Evolutionary conservation across 2,329 filamentous ascomycete genomes (phyloP).

Genomic region (Trichoderma pleuroti): DNA sequence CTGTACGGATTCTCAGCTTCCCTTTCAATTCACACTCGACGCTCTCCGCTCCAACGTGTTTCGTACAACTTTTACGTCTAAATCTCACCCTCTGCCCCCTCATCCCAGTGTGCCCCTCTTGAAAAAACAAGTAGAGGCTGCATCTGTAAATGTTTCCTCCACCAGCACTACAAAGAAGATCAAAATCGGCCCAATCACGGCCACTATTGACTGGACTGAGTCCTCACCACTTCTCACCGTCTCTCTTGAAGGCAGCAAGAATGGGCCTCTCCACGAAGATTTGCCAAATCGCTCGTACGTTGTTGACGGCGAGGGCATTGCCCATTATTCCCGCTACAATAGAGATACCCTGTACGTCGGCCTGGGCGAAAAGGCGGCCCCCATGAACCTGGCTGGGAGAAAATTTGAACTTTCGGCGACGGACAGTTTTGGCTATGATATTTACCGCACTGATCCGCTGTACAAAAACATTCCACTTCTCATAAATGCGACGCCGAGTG

Average conservation of each 20-base stretch:
- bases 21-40: conserved; percentile 61
- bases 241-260: conserved; percentile 41
- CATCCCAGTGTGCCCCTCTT: conserved; percentile 57
- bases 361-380: conserved; percentile 68
- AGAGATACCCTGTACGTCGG: conserved; percentile 63
- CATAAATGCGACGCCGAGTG: conserved; percentile 62
- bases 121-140: conserved; percentile 27
- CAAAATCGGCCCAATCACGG: conserved; percentile 46
- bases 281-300: conserved; percentile 63
- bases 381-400: conserved; percentile 67
- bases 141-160: conserved; percentile 21
- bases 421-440: conserved; percentile 71
- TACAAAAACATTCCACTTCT: conserved; percentile 74
- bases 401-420: conserved; percentile 65
- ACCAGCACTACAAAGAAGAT: conserved; percentile 40
- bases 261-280: conserved; percentile 56
- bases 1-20: conserved; percentile 28
- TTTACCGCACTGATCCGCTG: conserved; percentile 65
- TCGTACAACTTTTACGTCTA: conserved; percentile 62
- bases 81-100: conserved; percentile 60
- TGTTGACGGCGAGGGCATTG: conserved; percentile 57
- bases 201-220: conserved; percentile 56
- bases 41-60: conserved; percentile 61
- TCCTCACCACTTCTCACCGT: conserved; percentile 55
- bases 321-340: conserved; percentile 63